Conservation (phyloP, 192 early-diverging fungal species). For the Backusella circina region DNA sequence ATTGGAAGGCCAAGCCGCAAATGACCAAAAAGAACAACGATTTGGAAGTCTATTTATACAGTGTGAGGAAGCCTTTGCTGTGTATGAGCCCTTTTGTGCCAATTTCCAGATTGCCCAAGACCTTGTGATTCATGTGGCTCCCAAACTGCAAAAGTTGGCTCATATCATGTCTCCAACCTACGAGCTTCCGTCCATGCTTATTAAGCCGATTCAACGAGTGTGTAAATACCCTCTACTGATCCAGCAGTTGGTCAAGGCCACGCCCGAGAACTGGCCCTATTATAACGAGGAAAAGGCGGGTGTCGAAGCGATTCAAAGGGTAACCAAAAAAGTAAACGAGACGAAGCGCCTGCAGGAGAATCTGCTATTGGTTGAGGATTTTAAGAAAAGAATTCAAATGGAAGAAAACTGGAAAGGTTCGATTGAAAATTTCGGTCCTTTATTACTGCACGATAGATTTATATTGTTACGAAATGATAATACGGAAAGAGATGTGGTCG, state of each 20-base stretch:
- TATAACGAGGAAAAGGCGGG: conserved; percentile 70
- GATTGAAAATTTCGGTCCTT: conserved; percentile 74
- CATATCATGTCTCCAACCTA: conserved; percentile 81
- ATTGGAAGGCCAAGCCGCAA: conserved; percentile 75
- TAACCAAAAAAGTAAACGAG: conserved; percentile 91
- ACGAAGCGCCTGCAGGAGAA: conserved; percentile 87
- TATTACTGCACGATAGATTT: conserved; percentile 88
- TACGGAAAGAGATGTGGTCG: conserved; percentile 72
- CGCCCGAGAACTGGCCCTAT: conserved; percentile 50
- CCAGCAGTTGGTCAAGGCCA: conserved; percentile 66
- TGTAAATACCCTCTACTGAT: conserved; percentile 98
- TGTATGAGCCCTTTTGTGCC: conserved; percentile 93
- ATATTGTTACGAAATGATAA: conserved; percentile 66
- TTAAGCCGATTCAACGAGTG: conserved; percentile 97
- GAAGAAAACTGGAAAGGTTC: conserved; percentile 78
- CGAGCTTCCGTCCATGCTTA: conserved; percentile 87
- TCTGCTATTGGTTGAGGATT: conserved; percentile 68
- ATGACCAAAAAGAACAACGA: conserved; percentile 77
- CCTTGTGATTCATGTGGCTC: conserved; percentile 59
- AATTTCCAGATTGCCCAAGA: conserved; percentile 82
- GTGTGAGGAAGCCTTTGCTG: conserved; percentile 73
- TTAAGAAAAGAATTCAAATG: conserved; percentile 66
- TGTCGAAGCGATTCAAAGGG: conserved; percentile 73
- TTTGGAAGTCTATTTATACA: conserved; percentile 84
- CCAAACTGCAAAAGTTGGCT: conserved; percentile 56